These are phyloP conservation scores for Trichoderma erinaceum DNA, from an alignment of 495 filamentous ascomycete genomes.

Conservation along the genomic window DNA sequence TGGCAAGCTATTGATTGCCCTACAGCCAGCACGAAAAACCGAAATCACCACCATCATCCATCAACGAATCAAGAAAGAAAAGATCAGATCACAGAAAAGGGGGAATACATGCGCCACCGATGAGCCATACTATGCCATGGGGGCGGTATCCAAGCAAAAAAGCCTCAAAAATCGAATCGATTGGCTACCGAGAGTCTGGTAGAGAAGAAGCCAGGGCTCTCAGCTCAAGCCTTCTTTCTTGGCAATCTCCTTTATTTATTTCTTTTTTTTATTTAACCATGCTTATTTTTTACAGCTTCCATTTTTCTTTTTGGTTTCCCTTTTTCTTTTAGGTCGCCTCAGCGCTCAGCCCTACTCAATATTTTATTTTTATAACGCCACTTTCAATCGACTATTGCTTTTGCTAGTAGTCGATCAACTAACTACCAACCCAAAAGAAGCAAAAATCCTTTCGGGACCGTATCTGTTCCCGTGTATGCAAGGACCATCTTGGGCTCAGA, in stretches of 20 bases:
- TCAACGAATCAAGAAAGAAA: background rate
- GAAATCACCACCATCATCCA: background rate
- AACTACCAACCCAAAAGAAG: background rate
- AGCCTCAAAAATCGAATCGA: background rate
- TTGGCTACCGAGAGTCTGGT: constrained; percentile 4
- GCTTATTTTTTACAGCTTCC: no score
- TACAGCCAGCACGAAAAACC: background rate
- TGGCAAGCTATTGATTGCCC: no score
- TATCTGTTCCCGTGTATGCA: background rate
- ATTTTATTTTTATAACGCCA: background rate
- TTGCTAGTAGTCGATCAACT: background rate
- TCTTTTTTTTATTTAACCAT: background rate
- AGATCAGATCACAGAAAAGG: background rate
- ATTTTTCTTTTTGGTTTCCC: background rate
- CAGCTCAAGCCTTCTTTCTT: constrained; percentile 1
- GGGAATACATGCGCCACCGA: background rate
- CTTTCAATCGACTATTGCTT: background rate
- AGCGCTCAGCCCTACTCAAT: constrained; percentile 3
- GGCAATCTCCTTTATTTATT: background rate
- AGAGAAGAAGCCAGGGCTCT: background rate
- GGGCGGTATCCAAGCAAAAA: no score
- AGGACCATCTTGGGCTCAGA: background rate
- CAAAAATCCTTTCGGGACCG: background rate
- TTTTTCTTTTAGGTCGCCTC: background rate
- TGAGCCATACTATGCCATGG: no score